Evolutionary conservation across 805 yeast species (phyloP).

Genomic region (Sugiyamaella smithiae): DNA sequence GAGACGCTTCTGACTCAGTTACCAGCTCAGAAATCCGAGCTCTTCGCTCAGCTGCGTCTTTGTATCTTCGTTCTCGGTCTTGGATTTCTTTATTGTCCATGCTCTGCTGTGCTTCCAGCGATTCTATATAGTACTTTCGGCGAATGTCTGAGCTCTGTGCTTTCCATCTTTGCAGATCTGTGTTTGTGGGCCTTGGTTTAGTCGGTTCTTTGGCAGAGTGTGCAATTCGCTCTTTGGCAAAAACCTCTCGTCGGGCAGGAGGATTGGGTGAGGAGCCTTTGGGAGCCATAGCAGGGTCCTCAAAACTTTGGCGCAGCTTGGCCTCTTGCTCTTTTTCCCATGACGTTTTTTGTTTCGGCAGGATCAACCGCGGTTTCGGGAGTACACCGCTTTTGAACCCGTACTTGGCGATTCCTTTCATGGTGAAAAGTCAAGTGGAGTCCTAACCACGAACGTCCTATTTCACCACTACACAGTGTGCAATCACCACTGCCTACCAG

Average conservation of each 20-base stretch:
- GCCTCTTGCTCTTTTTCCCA: constrained; percentile 38
- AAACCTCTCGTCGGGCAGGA: constrained; percentile 41
- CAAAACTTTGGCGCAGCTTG: constrained; percentile 65
- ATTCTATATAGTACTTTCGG: constrained; percentile 63
- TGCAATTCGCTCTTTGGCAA: constrained; percentile 59
- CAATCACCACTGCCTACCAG: too few species aligned
- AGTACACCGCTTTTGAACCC: constrained; percentile 74
- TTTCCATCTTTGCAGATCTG: constrained; percentile 43
- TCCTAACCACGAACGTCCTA: background rate
- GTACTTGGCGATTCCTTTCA: constrained; percentile 43
- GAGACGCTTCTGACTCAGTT: constrained; percentile 45
- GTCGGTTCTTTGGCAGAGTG: constrained; percentile 51
- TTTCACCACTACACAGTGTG: too few species aligned
- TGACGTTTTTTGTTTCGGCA: constrained; percentile 49
- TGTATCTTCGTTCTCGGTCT: constrained; percentile 38
- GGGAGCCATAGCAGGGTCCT: constrained; percentile 62
- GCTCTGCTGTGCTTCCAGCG: constrained; percentile 54
- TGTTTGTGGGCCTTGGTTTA: constrained; percentile 25
- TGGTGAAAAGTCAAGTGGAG: background rate
- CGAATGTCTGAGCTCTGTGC: constrained; percentile 61
- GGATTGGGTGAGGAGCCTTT: constrained; percentile 53
- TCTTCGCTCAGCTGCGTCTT: constrained; percentile 26
- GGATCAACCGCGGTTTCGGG: constrained; percentile 72
- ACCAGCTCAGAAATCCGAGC: constrained; percentile 21
- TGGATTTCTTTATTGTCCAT: constrained; percentile 43